These are phyloP conservation scores for Syzygium oleosum DNA, from an alignment of 345 rosid species.

Conservation along the genomic window DNA sequence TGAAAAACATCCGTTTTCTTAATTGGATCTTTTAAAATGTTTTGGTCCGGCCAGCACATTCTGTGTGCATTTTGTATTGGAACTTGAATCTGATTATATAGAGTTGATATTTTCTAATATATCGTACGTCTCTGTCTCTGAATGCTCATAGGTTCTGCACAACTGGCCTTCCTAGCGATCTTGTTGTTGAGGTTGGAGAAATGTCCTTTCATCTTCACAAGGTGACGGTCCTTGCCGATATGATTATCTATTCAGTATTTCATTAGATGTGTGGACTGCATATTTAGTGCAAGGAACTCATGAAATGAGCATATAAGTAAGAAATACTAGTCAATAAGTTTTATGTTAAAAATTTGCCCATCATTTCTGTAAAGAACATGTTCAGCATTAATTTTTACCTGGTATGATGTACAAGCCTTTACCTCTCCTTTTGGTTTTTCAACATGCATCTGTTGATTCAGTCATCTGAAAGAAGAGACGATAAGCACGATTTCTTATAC, in stretches of 20 bases:
- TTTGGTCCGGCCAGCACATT: not conserved
- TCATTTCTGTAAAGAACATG: not conserved
- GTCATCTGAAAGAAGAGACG: not conserved
- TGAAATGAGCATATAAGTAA: not conserved
- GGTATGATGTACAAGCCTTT: not conserved
- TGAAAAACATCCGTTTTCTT: not conserved
- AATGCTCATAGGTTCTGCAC: conserved; percentile 77
- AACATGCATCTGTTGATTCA: not conserved
- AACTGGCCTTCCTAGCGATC: conserved; percentile 91
- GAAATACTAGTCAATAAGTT: not conserved
- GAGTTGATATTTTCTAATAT: not conserved
- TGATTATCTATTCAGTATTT: not conserved
- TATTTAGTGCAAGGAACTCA: not conserved
- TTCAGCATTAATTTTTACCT: not conserved
- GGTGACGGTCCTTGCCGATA: conserved; percentile 25
- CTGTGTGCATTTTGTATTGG: not conserved
- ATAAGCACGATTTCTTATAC: not conserved
- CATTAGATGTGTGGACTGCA: not conserved
- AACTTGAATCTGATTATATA: not conserved
- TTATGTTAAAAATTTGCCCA: not conserved
- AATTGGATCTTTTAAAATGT: not conserved
- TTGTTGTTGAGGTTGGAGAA: conserved; percentile 79
- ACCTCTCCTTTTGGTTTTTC: not conserved
- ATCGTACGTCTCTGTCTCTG: not conserved
- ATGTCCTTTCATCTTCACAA: conserved; percentile 99